Conservation (phyloP, 2,329 filamentous ascomycete genomes). For the Diaporthe nobilis region DNA sequence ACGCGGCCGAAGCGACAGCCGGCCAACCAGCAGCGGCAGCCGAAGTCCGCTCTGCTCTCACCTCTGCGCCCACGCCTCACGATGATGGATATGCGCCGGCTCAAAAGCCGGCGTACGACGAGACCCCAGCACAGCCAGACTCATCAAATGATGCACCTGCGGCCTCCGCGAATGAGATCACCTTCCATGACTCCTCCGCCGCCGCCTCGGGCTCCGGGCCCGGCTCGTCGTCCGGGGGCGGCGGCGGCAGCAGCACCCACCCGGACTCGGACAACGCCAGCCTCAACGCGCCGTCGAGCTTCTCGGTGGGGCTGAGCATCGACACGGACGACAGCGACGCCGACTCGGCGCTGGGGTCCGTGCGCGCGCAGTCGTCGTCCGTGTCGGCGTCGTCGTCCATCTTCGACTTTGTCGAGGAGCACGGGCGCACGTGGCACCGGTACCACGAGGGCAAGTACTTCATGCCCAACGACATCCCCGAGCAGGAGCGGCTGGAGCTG, state of each 20-base stretch:
- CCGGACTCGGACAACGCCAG: conserved; percentile 33
- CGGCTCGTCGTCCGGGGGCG: background rate
- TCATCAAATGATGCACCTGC: background rate
- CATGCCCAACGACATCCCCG: conserved; percentile 41
- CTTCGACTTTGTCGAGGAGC: conserved; percentile 41
- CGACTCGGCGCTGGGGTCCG: conserved; percentile 40
- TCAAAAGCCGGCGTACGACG: background rate
- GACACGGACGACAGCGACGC: conserved; percentile 38
- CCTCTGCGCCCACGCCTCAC: background rate
- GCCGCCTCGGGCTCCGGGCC: background rate
- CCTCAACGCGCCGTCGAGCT: conserved; percentile 32
- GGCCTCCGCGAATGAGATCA: background rate
- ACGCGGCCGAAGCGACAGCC: conserved; percentile 13
- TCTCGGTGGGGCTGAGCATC: conserved; percentile 37
- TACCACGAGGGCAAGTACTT: conserved; percentile 43
- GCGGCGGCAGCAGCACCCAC: conserved; percentile 23
- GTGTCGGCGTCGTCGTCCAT: conserved; percentile 39
- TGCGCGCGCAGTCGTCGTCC: conserved; percentile 37
- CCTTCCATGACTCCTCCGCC: background rate
- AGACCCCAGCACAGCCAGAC: background rate
- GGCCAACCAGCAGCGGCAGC: conserved; percentile 14
- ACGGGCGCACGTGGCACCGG: conserved; percentile 41
- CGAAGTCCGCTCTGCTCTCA: background rate
- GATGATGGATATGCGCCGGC: background rate
- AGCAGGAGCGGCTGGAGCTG: conserved; percentile 43